Evolutionary conservation across 1,284 basidiomycete genomes (phyloP), one percentile per base, ranked within the genome.

Genomic region (Moniliella sp.): DNA sequence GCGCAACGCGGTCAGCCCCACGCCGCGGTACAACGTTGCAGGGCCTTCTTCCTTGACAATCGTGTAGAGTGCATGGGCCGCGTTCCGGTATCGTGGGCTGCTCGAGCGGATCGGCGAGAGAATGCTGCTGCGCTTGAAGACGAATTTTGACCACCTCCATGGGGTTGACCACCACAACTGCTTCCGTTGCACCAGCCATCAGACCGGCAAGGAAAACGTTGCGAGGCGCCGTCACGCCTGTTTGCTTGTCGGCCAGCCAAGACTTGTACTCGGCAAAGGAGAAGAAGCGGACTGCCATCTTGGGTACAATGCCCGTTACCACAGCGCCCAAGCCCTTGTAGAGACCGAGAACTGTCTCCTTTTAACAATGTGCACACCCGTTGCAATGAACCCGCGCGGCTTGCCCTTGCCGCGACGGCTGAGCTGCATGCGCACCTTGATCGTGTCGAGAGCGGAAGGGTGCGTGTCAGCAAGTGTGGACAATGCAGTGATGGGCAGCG

Each of bases 111-210:
- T 99, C 88, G 7, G 86, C 82, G 37, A 99, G 70, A 23, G 88
- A 94, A 65, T 97, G 88, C 61, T 82, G 79, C 61, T 97, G 91
- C 4, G 91, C 88, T 65, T 99, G 88, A 48, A 99, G n/a, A 34
- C 91, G 75, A 58, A 99, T 97, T 68, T 97, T 99, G 59, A 97
- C 82, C 27, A 97, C 88, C 61, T 99, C 88, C 88, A 99, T 97
- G 0, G 88, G 88, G 36, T 81, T 91, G 8, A 99, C 88, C 23
- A 99, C 83, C 7, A n/a, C n/a, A n/a, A 28, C 36, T 37, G 30
- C 32, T 31, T 57, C 88, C 1, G 84, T 83, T 11, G 78, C 78
- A 34, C 88, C 88, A 8, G 88, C 88, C 33, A 77, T 81, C 16
- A 99, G 69, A 56, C 88, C 88, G 48, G 83, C 83, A 80, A 44